Base-by-base conservation (phyloP, 495 filamentous ascomycete species). In the Aspergillus panamensis region DNA sequence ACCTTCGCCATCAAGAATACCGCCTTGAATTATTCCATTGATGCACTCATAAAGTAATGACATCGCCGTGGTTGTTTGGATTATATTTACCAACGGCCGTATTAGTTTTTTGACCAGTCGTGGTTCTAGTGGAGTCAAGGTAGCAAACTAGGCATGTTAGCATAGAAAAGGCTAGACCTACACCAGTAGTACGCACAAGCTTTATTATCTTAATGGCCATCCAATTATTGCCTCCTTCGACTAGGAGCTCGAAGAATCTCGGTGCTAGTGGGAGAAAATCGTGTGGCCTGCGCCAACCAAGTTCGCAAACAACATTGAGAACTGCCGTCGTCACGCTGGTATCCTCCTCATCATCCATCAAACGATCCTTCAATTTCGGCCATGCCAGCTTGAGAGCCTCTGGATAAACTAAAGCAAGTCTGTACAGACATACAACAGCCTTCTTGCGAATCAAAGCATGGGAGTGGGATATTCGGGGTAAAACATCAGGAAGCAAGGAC, bases 121-220 rank as follows among this genome's bases (percentile, higher is more conserved):
- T 8, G 94, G 94, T 69, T 98, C 94, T 8, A 98, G 74, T 0
- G 94, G 94, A 3, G 91, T 97, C 60, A 98, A 79, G 14, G 89
- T 96, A 37, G 94, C 92, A 81, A 98, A 98, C 90, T 96, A 66
- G 5, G 50, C 14, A 32, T 5, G 54, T 71, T 42, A 72, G 62
- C 48, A 55, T 49, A 48, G 3, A 53, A 32, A 4, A 8, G 5
- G 25, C 20, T 33, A 40, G 8, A 55, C 3, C 14, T 47, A 7
- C 29, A 7, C 9, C 14, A 30, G 19, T 12, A 16, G 45, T 16
- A 73, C 86, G 58, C 66, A 94, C 92, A 50, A 98, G 82, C 70
- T 98, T 98, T 67, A 98, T 98, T 53, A 97, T 83, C 65, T 98
- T 98, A 67, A 98, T 97, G 32, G 91, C 92, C 93, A 98, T 97